Evolutionary conservation across 2,329 filamentous ascomycete genomes (phyloP), one percentile per base, ranked within the genome.

Genomic region (Aspergillus fijiensis): DNA sequence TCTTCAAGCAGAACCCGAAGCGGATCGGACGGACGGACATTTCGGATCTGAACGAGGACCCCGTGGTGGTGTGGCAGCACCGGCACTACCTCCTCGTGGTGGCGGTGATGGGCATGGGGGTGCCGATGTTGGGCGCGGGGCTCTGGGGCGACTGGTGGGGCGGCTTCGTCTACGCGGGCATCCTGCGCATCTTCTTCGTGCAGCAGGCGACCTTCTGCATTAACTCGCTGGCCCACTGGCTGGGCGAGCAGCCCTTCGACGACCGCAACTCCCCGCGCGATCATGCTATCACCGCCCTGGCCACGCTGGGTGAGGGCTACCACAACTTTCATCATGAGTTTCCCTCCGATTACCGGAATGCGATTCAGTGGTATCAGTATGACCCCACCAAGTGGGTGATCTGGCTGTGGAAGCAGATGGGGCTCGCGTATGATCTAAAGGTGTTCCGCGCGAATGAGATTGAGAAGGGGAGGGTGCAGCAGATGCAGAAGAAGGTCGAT

Each of bases 201-300:
- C 89, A 91, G 80, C 89, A 92, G 79, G 88, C 88, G 58, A 92
- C 89, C 60, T 92, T 92, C 81, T 92, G 89, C 72, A 88, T 92
- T 81, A 92, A 92, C 82, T 90, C 87, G 16, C 79, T 92, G 60
- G 89, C 89, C 61, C 89, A 92, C n/a, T 65, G 57, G 55, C 48
- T 64, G 2, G 64, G 64, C 7, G 62, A 65, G 3, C 62, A 66
- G 29, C 62, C 64, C 1, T 66, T 60, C 5, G 59, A 66, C 29
- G 62, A 60, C 31, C 57, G 59, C 1, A 63, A 62, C 14, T 65
- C 64, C 1, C 63, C 64, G 0, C 57, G 62, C 0, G 60, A 66
- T 21, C 59, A 66, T 42, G 47, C 60, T 1, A 25, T 65, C n/a
- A 60, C 60, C 7, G 62, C 60, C 0, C 19, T 65, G 5, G 51